Conservation (phyloP, 2,329 filamentous ascomycete species). For the Teratosphaeria pseudoeucalypti region DNA sequence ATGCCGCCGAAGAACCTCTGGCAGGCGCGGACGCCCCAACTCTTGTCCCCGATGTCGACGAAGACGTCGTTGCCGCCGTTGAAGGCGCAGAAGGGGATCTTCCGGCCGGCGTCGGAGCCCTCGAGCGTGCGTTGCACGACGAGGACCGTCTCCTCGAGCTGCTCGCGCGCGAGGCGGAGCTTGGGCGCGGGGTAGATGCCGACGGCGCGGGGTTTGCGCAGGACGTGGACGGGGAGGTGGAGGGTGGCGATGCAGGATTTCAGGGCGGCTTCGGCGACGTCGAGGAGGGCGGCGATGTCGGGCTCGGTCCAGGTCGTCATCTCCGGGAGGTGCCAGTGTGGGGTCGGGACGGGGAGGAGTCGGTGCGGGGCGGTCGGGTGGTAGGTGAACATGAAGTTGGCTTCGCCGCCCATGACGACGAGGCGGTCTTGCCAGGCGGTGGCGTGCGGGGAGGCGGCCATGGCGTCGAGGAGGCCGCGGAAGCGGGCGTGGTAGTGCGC, state of each 20-base stretch:
- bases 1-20: constrained; percentile 81
- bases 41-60: constrained; percentile 97
- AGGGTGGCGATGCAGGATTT: constrained; percentile 71
- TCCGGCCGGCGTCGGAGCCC: constrained; percentile 56
- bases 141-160: constrained; percentile 88
- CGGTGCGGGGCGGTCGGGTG: constrained; percentile 49
- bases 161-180: constrained; percentile 59
- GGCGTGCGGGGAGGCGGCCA: constrained; percentile 61
- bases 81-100: constrained; percentile 89
- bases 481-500: constrained; percentile 78
- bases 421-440: constrained; percentile 31
- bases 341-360: constrained; percentile 53
- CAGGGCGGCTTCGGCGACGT: constrained; percentile 77
- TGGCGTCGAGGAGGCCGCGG: constrained; percentile 73
- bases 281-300: constrained; percentile 70
- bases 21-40: constrained; percentile 85
- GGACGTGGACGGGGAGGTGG: constrained; percentile 64
- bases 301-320: constrained; percentile 68
- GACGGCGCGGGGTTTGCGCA: constrained; percentile 71
- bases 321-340: constrained; percentile 64
- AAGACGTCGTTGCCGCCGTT: constrained; percentile 97
- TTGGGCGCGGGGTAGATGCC: constrained; percentile 35
- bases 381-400: constrained; percentile 88
- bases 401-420: constrained; percentile 89
- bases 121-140: constrained; percentile 90